Base-by-base conservation (phyloP, 2,329 filamentous ascomycete species). In the Colletotrichum spaethianum region DNA sequence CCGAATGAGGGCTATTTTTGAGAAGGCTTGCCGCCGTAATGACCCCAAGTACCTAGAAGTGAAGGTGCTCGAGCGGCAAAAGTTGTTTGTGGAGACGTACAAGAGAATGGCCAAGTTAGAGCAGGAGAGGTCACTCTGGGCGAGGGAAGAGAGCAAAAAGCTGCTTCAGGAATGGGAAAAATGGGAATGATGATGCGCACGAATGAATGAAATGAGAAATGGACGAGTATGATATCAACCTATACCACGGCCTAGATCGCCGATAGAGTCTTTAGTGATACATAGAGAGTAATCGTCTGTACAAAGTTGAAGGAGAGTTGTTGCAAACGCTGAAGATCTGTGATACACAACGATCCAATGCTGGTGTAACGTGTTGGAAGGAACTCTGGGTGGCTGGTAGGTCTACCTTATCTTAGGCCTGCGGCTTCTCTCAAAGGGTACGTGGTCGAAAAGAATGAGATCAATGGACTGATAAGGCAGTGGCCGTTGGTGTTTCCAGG, bases 1-100 rank as follows among this genome's bases (percentile, higher is more conserved):
- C 4, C 88, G 93, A 20, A 98, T 98, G 94, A 88, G 94, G 50
- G 86, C 88, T 0, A 86, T 94, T 1, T 97, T 97, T 78, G 82
- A 84, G 36, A 87, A 90, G 38, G 92, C 93, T 0, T 91, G 94
- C 55, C 84, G 88, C 67, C 87, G 87, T 44, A 88, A 92, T 63
- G 93, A 97, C 77, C 86, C 92, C 68, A 85, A 86, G 31, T 92
- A 91, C 74, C 81, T 98, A 48, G 84, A 87, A 52, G 75, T 74
- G 28, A 89, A 88, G 76, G 84, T 91, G 42, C 83, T 87, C 57
- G 90, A 93, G 75, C 85, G 91, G 75, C 86, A 88, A 75, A 85
- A 86, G 3, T 87, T 90, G 53, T 91, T 94, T 78, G 81, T 85
- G 18, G 86, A 90, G 55, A 89, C 92, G 67, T 84, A 90, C 56